Evolutionary conservation across 495 filamentous ascomycete genomes (phyloP), one percentile per base, ranked within the genome.

Genomic region (Aspergillus funiculosus): DNA sequence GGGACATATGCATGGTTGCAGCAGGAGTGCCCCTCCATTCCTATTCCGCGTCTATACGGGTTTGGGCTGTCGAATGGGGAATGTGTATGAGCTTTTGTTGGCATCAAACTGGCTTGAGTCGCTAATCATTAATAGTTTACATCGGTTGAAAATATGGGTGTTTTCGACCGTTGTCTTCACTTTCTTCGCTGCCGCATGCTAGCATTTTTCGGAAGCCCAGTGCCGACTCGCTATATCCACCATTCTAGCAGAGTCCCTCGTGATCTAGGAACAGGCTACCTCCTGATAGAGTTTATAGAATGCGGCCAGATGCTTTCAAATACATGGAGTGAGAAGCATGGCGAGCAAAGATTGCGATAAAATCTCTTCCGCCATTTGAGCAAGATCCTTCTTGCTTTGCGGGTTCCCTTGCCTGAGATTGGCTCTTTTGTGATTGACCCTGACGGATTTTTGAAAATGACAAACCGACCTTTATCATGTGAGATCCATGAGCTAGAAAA

Each of bases 211-310:
- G 46, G 59, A 32, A 52, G 46, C 37, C 46, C 49, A 38, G 22
- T 50, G 11, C 55, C 51, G 20, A 57, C 61, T 6, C 32, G 25
- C 18, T 67, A 63, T 54, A 26, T 57, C 32, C 50, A 52, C 21
- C 58, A 55, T 27, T 44, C 24, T 9, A 18, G n/a, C 1, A 25
- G 9, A 10, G 85, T 43, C 94, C 81, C 8, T 1, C 4, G 11
- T 30, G 20, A 13, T 4, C 43, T 40, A 1, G 24, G 21, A 8
- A n/a, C 29, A 19, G 36, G 43, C 14, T 52, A 52, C 32, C 4
- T 52, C 1, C 25, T 52, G 28, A 42, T 52, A 11, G 43, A 52
- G 21, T 47, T 25, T 17, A 47, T 52, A 18, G 39, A 47, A 5
- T 24, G 24, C 9, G 38, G 38, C 6, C 29, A 24, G 14, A 52